Evolutionary conservation across 164 flowering plant genomes (phyloP), one percentile per base, ranked within the genome.

Genomic region (Liriodendron chinense): DNA sequence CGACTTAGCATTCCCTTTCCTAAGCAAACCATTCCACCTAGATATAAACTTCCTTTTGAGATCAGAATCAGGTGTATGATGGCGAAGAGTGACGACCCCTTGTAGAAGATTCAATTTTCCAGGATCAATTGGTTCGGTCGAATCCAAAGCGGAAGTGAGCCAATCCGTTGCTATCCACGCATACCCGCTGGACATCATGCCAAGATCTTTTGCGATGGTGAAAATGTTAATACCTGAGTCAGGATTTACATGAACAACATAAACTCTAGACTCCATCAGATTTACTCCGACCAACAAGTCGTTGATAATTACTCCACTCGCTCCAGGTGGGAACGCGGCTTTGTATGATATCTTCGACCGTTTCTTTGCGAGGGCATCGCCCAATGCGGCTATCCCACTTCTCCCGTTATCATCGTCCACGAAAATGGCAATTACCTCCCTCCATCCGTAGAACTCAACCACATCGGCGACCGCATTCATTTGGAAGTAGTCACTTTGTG

Each of bases 81-180:
- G 96, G 57, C 96, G 91, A 73, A 94, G 85, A 47, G 96, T 86
- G 69, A 96, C 70, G 47, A 94, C 98, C 23, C 99, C 99, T 86
- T 92, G 94, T 25, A 91, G 59, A 59, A 86, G 85, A 81, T 86
- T 82, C 83, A 83, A 83, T 14, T 73, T 83, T 2, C 81, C 84
- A 26, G 82, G 67, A 57, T 77, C 74, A 22, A 67, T 70, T 28
- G 84, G 75, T 62, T 80, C 86, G 2, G 75, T 78, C n/a, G 88
- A 81, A 85, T 96, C 99, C 50, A 96, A 70, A 73, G 80, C 72
- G 16, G 98, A 77, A 73, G 96, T 81, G 75, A 95, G 98, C 99
- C 99, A 95, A 83, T 92, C 97, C 34, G 99, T 90, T 47, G 98
- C 88, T 72, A 95, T 87, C 99, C 99, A 95, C 22, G 90, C 97